phyloP scores from a whole-genome alignment of 306 rosid species.

The Ochetophila trinervis region DNA sequence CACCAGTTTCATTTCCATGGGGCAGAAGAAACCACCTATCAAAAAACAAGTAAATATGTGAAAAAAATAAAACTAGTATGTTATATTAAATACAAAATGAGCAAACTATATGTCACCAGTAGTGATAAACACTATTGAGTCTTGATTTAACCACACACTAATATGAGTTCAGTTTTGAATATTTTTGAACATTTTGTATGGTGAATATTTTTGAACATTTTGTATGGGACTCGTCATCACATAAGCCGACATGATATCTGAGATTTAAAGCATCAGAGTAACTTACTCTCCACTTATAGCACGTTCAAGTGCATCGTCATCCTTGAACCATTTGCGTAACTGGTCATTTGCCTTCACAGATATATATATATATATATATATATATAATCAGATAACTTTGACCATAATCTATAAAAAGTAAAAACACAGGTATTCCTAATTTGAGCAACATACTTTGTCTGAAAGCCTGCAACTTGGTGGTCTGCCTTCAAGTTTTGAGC shows the following conservation, averaged over 20 bases:
- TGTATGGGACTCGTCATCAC: too few species aligned
- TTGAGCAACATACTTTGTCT: conserved; percentile 69
- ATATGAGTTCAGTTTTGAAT: too few species aligned
- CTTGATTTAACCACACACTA: too few species aligned
- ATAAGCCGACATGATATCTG: too few species aligned
- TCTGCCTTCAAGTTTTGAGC: conserved; percentile 95
- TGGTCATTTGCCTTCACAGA: conserved; percentile 70
- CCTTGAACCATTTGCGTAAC: conserved; percentile 72
- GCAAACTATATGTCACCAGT: too few species aligned
- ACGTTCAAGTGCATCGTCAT: conserved; percentile 90
- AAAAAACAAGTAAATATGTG: conserved; percentile 15
- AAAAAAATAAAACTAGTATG: conserved; percentile 5
- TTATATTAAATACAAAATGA: background rate
- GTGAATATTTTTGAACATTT: too few species aligned
- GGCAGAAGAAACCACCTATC: conserved; percentile 78
- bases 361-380: conserved; percentile 13
- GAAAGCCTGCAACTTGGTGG: conserved; percentile 78
- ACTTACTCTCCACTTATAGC: conserved; percentile 88
- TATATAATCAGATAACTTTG: conserved; percentile 15
- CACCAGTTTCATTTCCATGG: conserved; percentile 44
- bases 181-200: too few species aligned
- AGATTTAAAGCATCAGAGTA: background rate
- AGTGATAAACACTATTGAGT: too few species aligned
- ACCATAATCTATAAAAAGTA: conserved; percentile 1
- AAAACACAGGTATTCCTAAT: background rate